phyloP scores from a whole-genome alignment of 2,329 filamentous ascomycete species.

The Calonectria ilicicola region DNA sequence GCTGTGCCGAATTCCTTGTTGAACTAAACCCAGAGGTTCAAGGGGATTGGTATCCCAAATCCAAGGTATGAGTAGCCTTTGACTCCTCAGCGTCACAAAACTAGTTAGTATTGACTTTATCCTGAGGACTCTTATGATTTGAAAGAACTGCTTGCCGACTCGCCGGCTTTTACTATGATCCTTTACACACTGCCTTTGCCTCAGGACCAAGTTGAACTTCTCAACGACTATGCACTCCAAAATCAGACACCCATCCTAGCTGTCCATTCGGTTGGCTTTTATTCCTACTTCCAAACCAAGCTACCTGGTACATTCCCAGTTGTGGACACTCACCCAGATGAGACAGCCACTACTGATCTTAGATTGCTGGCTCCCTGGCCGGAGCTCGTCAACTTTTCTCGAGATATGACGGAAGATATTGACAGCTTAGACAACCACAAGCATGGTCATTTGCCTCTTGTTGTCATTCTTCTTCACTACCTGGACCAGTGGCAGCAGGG shows the following conservation, averaged over 20 bases:
- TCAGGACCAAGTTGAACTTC: slow-evolving; percentile 55
- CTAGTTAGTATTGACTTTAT: slow-evolving; percentile 12
- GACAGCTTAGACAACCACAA: slow-evolving; percentile 80
- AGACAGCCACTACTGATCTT: slow-evolving; percentile 85
- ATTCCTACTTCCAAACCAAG: slow-evolving; percentile 85
- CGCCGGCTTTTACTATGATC: slow-evolving; percentile 63
- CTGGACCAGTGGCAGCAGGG: slow-evolving; percentile 82
- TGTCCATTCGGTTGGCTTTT: slow-evolving; percentile 91
- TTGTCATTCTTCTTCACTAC: slow-evolving; percentile 85
- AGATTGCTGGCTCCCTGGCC: slow-evolving; percentile 88
- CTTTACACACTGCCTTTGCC: slow-evolving; percentile 65
- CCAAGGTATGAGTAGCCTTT: slow-evolving; percentile 41
- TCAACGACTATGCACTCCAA: slow-evolving; percentile 62
- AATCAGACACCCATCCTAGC: slow-evolving; percentile 81
- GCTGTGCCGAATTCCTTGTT: slow-evolving; percentile 79
- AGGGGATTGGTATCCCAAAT: slow-evolving; percentile 74
- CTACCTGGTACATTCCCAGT: slow-evolving; percentile 87
- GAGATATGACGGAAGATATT: slow-evolving; percentile 75
- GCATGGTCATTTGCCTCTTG: slow-evolving; percentile 92
- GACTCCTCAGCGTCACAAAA: not conserved
- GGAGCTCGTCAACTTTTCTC: slow-evolving; percentile 77
- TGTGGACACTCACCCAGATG: slow-evolving; percentile 94
- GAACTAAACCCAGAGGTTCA: slow-evolving; percentile 95
- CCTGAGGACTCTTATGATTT: slow-evolving; percentile 52
- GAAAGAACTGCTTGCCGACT: slow-evolving; percentile 53